phyloP scores from a whole-genome alignment of 495 filamentous ascomycete species.

The Aspergillus sclerotioniger region DNA sequence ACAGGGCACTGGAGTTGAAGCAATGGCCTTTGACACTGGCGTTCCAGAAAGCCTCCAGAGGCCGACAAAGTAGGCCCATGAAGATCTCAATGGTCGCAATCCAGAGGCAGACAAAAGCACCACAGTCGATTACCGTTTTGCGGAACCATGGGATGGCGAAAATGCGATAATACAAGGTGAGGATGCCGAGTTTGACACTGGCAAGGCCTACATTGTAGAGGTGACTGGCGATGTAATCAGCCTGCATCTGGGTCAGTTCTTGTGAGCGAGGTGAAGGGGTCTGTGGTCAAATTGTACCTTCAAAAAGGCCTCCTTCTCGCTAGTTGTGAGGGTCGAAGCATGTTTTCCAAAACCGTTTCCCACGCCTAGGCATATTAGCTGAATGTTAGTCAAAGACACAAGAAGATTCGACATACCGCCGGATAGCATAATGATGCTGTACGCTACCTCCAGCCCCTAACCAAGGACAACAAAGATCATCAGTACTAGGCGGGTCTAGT shows the following conservation, averaged over 20 bases:
- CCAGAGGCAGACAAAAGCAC: conserved; percentile 2
- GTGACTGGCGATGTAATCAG: conserved; percentile 9
- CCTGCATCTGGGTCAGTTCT: neutral
- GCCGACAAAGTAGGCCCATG: conserved; percentile 7
- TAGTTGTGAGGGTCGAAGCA: neutral
- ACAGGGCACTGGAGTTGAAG: conserved; percentile 3
- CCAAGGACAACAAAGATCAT: neutral
- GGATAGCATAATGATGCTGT: neutral
- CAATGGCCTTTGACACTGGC: neutral
- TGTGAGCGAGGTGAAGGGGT: neutral
- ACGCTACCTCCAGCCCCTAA: conserved; percentile 4
- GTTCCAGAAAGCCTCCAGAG: conserved; percentile 5
- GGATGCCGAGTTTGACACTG: conserved; percentile 7
- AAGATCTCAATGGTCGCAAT: conserved; percentile 6
- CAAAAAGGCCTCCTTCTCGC: conserved; percentile 2
- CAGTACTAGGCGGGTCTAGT: neutral
- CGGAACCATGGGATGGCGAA: conserved; percentile 8
- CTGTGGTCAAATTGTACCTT: neutral
- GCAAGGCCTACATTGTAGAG: conserved; percentile 10
- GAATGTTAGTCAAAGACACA: neutral
- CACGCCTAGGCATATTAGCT: neutral
- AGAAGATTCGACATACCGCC: neutral
- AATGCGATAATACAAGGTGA: conserved; percentile 9
- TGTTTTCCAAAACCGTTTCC: conserved; percentile 8
- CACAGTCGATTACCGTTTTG: conserved; percentile 3